Percentiles rank a stretch among this genome's conserved stretches.
phyloP scores from a whole-genome alignment of 1,139 yeast genomes.

The Maudiozyma humilis region DNA sequence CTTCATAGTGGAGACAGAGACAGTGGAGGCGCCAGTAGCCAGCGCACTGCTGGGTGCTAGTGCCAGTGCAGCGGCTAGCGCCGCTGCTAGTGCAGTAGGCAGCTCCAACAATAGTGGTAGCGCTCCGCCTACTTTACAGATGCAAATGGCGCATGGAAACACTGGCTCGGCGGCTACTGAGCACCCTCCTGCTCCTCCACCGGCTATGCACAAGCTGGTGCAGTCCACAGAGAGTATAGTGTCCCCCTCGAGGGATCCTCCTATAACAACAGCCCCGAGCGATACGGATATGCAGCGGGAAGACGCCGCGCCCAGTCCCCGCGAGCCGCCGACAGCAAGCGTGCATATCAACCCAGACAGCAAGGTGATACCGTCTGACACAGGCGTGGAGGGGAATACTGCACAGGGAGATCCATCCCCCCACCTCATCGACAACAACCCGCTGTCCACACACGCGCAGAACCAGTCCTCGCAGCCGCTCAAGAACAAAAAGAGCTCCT shows the following conservation, averaged over 20 bases:
- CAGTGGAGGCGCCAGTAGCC: constrained; percentile 29
- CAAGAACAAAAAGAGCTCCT: constrained; percentile 25
- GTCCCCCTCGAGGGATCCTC: neutral
- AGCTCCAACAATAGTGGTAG: no score
- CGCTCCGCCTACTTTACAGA: no score
- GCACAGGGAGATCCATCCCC: neutral
- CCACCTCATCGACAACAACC: constrained; percentile 25
- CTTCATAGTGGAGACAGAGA: constrained; percentile 33
- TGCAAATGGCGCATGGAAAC: no score
- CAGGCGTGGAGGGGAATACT: neutral
- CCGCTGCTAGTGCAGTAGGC: neutral
- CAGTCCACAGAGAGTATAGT: neutral
- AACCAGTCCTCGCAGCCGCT: constrained; percentile 13
- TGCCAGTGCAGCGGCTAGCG: neutral
- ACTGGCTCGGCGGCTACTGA: neutral
- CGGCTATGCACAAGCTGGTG: neutral
- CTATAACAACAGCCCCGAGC: neutral
- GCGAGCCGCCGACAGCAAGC: neutral
- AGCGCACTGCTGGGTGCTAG: constrained; percentile 6
- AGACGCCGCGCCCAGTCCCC: no score
- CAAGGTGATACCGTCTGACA: constrained; percentile 2
- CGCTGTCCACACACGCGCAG: constrained; percentile 23
- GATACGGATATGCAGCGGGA: neutral
- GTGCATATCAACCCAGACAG: constrained; percentile 1
- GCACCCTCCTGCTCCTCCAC: neutral